Base-by-base conservation (phyloP, 176 grass and related monocot genomes). In the Musa acuminata region DNA sequence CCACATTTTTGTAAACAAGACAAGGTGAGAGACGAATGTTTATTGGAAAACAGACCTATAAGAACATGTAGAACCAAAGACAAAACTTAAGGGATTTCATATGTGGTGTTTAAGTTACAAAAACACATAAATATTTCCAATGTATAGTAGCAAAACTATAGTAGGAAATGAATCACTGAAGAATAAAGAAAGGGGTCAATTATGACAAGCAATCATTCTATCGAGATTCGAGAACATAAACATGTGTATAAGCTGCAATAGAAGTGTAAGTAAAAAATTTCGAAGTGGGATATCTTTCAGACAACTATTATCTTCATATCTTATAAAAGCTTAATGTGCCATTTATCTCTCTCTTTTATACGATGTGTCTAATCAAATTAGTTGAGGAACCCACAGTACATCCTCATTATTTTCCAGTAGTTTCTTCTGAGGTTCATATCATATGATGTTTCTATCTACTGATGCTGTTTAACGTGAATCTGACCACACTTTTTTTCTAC, bases 401-500 rank as follows among this genome's bases (percentile, higher is more conserved):
- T 19, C 5, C 14, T 59, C n/a, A 35, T 59, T 59, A 59, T 16
- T 35, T 35, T 16, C 16, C 16, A 7, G 57, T 8, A 19, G 8
- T 59, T 59, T 59, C 7, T 19, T 35, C 29, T 35, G 29, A 35
- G 3, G 2, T 35, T 35, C 29, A 3, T 35, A 59, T 19, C n/a
- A 21, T 59, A n/a, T 59, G 57, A 59, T 59, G 57, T n/a, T 59
- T 59, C 16, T 16, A 3, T 59, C 57, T 59, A 1, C 57, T 20
- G 57, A 21, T 59, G 57, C 4, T 59, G 3, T 6, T 59, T 25
- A 65, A 26, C 4, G 27, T 65, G 62, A 43, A 48, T 75, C 48
- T 75, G 72, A 77, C 11, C 8, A 14, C 11, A 8, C 17, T 2
- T 49, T 19, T 65, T 83, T 75, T 59, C 82, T 62, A 10, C 11